Conservation (phyloP, 179 eudicot genomes). For the Vitellaria paradoxa region DNA sequence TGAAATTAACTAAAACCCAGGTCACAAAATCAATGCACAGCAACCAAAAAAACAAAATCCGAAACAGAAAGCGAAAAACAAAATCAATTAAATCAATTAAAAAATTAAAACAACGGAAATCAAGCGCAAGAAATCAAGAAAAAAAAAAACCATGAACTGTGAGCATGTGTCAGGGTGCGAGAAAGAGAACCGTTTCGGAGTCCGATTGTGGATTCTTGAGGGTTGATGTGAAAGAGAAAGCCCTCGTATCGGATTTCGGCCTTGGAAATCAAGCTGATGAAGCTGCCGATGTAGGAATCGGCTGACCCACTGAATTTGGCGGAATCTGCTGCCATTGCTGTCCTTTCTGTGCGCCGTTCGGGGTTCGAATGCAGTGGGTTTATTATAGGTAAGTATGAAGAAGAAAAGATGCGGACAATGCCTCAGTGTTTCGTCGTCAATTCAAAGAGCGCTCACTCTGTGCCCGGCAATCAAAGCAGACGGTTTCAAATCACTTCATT, state of each 20-base stretch:
- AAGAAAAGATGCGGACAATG: neutral
- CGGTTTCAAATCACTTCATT: no score
- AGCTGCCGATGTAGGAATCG: slow-evolving; percentile 46
- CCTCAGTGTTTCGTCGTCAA: neutral
- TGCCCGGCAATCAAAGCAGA: no score
- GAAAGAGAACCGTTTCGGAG: slow-evolving; percentile 35
- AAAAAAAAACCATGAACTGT: neutral
- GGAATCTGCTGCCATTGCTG: slow-evolving; percentile 14
- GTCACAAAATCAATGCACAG: neutral
- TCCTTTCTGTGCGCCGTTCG: no score
- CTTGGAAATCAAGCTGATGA: slow-evolving; percentile 43
- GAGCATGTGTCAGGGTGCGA: neutral
- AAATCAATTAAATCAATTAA: neutral
- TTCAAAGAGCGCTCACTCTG: neutral
- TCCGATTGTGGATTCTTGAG: slow-evolving; percentile 42
- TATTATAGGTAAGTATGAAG: neutral
- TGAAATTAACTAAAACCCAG: neutral
- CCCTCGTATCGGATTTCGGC: slow-evolving; percentile 51
- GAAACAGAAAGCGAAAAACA: neutral
- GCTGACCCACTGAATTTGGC: slow-evolving; percentile 14
- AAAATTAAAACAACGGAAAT: neutral
- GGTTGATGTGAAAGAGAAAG: slow-evolving; percentile 38
- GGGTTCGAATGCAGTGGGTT: no score
- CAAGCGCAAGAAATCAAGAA: neutral
- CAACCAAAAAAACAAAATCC: neutral